A percentile compares a stretch with the other conserved stretches of the same genome.
Evolutionary conservation across 2,329 filamentous ascomycete species (phyloP).

Genomic region (Penicillium sp.): DNA sequence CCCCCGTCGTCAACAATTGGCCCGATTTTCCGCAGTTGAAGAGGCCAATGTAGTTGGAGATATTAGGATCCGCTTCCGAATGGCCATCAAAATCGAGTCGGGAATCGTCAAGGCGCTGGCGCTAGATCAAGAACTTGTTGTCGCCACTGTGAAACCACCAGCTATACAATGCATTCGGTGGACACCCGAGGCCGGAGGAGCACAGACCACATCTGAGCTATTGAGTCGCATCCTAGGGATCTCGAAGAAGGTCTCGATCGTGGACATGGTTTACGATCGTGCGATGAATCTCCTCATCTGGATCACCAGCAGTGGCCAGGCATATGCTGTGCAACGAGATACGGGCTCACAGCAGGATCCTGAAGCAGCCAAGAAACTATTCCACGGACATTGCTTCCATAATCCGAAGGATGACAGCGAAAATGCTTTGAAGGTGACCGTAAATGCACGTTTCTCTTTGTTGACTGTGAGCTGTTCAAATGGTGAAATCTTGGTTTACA

Average conservation of each 20-base stretch:
- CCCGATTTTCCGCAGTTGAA: slow-evolving; percentile 64
- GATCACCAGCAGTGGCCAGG: slow-evolving; percentile 83
- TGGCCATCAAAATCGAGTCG: slow-evolving; percentile 97
- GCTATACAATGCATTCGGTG: slow-evolving; percentile 97
- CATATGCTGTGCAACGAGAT: slow-evolving; percentile 81
- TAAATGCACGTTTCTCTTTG: slow-evolving; percentile 93
- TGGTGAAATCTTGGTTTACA: slow-evolving; percentile 83
- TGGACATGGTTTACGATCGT: slow-evolving; percentile 87
- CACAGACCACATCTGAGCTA: slow-evolving; percentile 86
- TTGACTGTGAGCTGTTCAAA: slow-evolving; percentile 81
- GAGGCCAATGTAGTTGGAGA: slow-evolving; percentile 81
- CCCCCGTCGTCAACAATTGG: slow-evolving; percentile 46
- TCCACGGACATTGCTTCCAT: slow-evolving; percentile 90
- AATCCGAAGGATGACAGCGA: slow-evolving; percentile 59
- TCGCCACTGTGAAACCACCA: slow-evolving; percentile 85
- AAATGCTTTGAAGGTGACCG: slow-evolving; percentile 69
- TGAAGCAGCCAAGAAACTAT: slow-evolving; percentile 63
- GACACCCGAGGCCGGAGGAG: slow-evolving; percentile 77
- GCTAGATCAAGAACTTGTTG: slow-evolving; percentile 86
- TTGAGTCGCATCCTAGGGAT: slow-evolving; percentile 84
- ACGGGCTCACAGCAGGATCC: slow-evolving; percentile 43
- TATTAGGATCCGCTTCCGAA: slow-evolving; percentile 85
- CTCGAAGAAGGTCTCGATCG: slow-evolving; percentile 70
- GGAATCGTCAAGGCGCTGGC: slow-evolving; percentile 86
- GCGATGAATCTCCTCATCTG: slow-evolving; percentile 96